Percentiles rank a stretch among this genome's conserved stretches.
phyloP scores from a whole-genome alignment of 371 early-diverging fungal genomes.

The Ordospora pajunii region DNA sequence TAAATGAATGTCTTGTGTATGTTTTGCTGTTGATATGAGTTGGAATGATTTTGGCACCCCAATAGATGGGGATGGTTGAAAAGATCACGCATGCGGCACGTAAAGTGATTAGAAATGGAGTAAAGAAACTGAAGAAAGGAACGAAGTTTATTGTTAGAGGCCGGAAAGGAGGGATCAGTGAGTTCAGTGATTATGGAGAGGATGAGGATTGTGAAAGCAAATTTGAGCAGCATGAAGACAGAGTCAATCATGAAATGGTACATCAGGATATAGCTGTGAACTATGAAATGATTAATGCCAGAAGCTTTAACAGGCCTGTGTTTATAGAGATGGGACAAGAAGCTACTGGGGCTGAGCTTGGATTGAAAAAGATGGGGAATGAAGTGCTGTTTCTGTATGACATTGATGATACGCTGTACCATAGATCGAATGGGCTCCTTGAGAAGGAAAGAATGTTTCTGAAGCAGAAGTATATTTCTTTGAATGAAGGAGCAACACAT shows the following conservation, averaged over 20 bases:
- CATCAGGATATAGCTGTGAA: too few species aligned
- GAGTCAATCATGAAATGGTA: too few species aligned
- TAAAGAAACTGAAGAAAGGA: neutral
- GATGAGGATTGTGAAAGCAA: too few species aligned
- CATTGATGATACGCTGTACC: slow-evolving; percentile 47
- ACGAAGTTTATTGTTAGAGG: too few species aligned
- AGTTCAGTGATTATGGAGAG: too few species aligned
- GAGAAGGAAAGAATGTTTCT: neutral
- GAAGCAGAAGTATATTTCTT: neutral
- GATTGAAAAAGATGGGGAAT: neutral
- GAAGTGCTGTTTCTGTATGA: slow-evolving; percentile 40
- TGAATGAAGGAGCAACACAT: neutral
- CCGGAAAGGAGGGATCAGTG: too few species aligned
- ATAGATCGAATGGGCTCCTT: slow-evolving; percentile 10
- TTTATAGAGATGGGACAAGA: slow-evolving; percentile 10
- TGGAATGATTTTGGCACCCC: neutral
- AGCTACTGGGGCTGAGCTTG: too few species aligned
- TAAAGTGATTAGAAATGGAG: neutral
- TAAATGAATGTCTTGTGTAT: neutral
- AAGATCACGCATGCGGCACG: neutral
- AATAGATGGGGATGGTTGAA: neutral
- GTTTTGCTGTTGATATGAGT: neutral
- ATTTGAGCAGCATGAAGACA: too few species aligned
- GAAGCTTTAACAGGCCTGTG: neutral
- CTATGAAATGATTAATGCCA: neutral